phyloP scores from a whole-genome alignment of 2,329 filamentous ascomycete species.

The Colletotrichum chlorophyti region DNA sequence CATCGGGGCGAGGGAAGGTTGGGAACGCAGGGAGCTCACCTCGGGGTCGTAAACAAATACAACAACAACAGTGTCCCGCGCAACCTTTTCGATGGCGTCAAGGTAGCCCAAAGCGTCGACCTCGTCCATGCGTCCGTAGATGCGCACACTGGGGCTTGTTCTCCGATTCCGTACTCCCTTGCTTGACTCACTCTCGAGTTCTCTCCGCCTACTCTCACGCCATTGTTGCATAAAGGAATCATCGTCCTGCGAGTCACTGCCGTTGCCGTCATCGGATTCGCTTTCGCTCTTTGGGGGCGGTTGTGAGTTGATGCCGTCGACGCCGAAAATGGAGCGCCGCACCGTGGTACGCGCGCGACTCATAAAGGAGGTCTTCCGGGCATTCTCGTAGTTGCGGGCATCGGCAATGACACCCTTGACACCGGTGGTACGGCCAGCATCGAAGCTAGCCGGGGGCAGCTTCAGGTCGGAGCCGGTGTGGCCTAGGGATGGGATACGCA shows the following conservation, averaged over 20 bases:
- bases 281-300: slow-evolving; percentile 49
- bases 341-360: slow-evolving; percentile 56
- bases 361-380: slow-evolving; percentile 63
- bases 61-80: slow-evolving; percentile 81
- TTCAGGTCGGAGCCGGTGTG: slow-evolving; percentile 57
- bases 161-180: slow-evolving; percentile 66
- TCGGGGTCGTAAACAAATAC: slow-evolving; percentile 92
- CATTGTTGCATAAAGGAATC: slow-evolving; percentile 84
- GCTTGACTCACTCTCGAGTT: slow-evolving; percentile 72
- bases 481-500: slow-evolving; percentile 66
- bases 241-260: slow-evolving; percentile 70
- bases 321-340: slow-evolving; percentile 62
- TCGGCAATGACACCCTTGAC: slow-evolving; percentile 90
- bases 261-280: slow-evolving; percentile 49
- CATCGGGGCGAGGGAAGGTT: not conserved
- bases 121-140: slow-evolving; percentile 80
- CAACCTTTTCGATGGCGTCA: slow-evolving; percentile 93
- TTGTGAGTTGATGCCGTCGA: slow-evolving; percentile 37
- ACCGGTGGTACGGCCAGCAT: slow-evolving; percentile 76
- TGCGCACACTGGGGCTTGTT: slow-evolving; percentile 77
- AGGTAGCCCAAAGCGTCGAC: slow-evolving; percentile 93
- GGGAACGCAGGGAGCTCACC: slow-evolving; percentile 61
- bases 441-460: slow-evolving; percentile 68
- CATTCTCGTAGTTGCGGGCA: slow-evolving; percentile 77
- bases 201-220: slow-evolving; percentile 79